phyloP scores from a whole-genome alignment of 2,329 filamentous ascomycete genomes.

The Aspergillus quadricinctus region DNA sequence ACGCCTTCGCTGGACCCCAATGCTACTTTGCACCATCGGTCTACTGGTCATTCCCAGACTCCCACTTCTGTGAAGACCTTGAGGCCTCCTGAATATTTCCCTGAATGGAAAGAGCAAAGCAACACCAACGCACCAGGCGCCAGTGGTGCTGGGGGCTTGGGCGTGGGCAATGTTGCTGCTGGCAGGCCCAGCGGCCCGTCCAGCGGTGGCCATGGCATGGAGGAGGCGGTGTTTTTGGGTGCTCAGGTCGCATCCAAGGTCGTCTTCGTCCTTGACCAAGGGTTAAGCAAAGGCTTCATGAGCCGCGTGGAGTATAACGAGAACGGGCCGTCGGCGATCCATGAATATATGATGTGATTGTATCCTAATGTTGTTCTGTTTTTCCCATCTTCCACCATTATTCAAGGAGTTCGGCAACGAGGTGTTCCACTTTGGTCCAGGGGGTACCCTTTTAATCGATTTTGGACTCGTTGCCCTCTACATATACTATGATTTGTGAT shows the following conservation, averaged over 20 bases:
- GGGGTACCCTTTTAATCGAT: neutral
- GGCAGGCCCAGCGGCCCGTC: constrained; percentile 39
- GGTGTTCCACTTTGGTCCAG: neutral
- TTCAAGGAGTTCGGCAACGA: neutral
- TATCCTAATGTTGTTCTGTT: neutral
- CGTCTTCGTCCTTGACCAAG: constrained; percentile 65
- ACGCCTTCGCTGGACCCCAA: constrained; percentile 34
- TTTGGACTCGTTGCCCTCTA: neutral
- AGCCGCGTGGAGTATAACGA: constrained; percentile 66
- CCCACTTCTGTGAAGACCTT: constrained; percentile 79
- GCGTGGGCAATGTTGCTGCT: constrained; percentile 20
- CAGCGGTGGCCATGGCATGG: constrained; percentile 49
- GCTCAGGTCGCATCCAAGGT: constrained; percentile 80
- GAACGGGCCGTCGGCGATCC: constrained; percentile 59
- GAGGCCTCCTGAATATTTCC: constrained; percentile 75
- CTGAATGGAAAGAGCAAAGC: constrained; percentile 78
- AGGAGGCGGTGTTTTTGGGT: constrained; percentile 82
- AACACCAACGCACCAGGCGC: constrained; percentile 32
- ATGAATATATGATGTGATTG: constrained; percentile 47
- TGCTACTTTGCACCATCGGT: constrained; percentile 45
- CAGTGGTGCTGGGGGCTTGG: constrained; percentile 17
- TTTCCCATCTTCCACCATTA: neutral
- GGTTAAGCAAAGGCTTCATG: constrained; percentile 64
- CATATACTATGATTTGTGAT: constrained; percentile 4
- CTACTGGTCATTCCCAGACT: constrained; percentile 66